Evolutionary conservation across 208 protist species (phyloP).

Genomic region (Leishmania turanica): DNA sequence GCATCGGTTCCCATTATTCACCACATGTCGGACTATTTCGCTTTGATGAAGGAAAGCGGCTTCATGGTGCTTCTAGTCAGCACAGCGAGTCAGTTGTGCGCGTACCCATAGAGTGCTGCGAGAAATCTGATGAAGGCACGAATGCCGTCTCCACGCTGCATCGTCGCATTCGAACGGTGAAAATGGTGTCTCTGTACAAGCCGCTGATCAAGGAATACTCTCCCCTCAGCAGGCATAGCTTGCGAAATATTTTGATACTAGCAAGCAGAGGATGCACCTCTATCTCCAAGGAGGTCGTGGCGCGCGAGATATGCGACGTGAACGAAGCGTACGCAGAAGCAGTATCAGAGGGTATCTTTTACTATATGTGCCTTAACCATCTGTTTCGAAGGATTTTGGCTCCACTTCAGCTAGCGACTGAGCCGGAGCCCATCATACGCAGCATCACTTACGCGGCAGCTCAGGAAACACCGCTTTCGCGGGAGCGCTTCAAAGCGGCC

Average conservation of each 20-base stretch:
- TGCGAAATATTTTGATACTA: slow-evolving; percentile 73
- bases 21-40: slow-evolving; percentile 76
- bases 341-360: slow-evolving; percentile 67
- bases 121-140: slow-evolving; percentile 24
- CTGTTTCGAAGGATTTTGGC: slow-evolving; percentile 64
- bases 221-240: slow-evolving; percentile 43
- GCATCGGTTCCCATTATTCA: slow-evolving; percentile 90
- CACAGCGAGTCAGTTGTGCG: slow-evolving; percentile 24
- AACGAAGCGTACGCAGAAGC: slow-evolving; percentile 68
- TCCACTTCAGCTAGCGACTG: slow-evolving; percentile 56
- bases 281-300: slow-evolving; percentile 53
- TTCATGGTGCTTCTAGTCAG: neutral
- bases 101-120: slow-evolving; percentile 67
- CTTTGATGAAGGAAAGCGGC: slow-evolving; percentile 23
- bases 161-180: slow-evolving; percentile 49
- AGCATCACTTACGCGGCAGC: slow-evolving; percentile 1
- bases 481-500: slow-evolving; percentile 36
- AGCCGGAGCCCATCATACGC: slow-evolving; percentile 7
- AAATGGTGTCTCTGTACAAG: slow-evolving; percentile 77
- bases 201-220: slow-evolving; percentile 60
- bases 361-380: slow-evolving; percentile 79
- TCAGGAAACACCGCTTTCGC: neutral
- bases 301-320: slow-evolving; percentile 57
- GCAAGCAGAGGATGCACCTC: slow-evolving; percentile 50
- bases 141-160: slow-evolving; percentile 34